These are phyloP conservation scores for Guillardia theta DNA, from an alignment of 78 protist species.

Conservation along the genomic window DNA sequence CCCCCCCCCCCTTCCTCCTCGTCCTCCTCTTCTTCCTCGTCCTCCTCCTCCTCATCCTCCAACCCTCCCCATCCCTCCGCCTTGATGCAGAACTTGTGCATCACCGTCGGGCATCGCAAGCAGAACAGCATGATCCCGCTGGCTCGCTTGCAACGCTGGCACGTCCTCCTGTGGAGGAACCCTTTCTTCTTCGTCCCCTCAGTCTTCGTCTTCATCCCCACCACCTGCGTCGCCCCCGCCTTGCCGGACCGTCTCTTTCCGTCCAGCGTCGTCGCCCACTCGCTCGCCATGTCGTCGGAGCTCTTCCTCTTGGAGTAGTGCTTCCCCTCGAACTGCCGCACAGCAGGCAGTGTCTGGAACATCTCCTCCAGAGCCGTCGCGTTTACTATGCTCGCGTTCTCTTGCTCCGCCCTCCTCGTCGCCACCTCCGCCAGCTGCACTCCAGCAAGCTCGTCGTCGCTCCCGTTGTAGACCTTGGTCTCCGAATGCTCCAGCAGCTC, in stretches of 20 bases:
- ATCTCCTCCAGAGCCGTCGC: not conserved
- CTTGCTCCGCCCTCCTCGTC: too few species aligned
- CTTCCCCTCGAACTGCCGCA: slow-evolving; percentile 14
- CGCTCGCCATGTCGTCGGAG: not conserved
- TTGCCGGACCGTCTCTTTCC: not conserved
- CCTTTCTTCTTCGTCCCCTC: not conserved
- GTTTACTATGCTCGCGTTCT: too few species aligned
- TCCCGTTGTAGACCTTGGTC: too few species aligned
- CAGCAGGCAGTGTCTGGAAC: not conserved
- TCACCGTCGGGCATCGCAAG: not conserved
- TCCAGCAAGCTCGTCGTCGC: too few species aligned
- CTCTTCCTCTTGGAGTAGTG: not conserved
- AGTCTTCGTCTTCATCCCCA: not conserved
- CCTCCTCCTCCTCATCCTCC: not conserved
- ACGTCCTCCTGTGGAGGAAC: not conserved
- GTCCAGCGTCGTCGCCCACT: not conserved
- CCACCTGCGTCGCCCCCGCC: not conserved
- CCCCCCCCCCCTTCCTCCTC: not conserved
- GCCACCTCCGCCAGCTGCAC: too few species aligned
- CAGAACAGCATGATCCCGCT: not conserved
- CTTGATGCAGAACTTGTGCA: not conserved
- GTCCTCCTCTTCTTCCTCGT: not conserved
- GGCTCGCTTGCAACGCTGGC: not conserved
- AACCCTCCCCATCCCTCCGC: not conserved
- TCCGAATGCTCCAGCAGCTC: too few species aligned